These are phyloP conservation scores for Saitozyma sp. DNA, from an alignment of 768 basidiomycete species.

Conservation along the genomic window DNA sequence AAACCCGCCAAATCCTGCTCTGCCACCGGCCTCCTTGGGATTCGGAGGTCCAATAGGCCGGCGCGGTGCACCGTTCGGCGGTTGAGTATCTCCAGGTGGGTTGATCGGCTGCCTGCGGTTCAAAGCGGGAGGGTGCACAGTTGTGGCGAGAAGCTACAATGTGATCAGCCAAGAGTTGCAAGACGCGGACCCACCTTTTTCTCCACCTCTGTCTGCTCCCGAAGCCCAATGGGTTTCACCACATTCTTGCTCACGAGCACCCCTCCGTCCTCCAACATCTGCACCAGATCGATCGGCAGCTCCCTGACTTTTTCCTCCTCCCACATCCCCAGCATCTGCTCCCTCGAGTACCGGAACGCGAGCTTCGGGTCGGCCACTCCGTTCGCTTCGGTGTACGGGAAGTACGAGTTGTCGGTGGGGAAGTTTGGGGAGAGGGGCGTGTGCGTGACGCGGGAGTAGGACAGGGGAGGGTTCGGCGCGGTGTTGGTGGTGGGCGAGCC, in stretches of 20 bases:
- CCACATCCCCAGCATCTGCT: constrained; percentile 45
- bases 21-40: neutral
- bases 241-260: constrained; percentile 62
- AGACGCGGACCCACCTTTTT: constrained; percentile 68
- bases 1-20: constrained; percentile 34
- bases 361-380: constrained; percentile 18
- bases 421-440: constrained; percentile 37
- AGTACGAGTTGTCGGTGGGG: constrained; percentile 33
- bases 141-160: constrained; percentile 71
- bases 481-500: constrained; percentile 20
- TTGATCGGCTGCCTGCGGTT: neutral
- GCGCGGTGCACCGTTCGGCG: neutral
- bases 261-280: constrained; percentile 51
- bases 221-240: constrained; percentile 69
- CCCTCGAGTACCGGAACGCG: constrained; percentile 47
- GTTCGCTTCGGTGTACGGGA: constrained; percentile 29
- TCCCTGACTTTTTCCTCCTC: constrained; percentile 63
- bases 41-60: neutral
- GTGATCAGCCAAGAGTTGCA: constrained; percentile 12
- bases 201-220: constrained; percentile 78
- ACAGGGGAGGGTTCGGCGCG: constrained; percentile 22
- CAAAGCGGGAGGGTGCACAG: constrained; percentile 83
- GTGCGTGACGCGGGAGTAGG: constrained; percentile 43
- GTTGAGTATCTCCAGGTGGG: neutral
- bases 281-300: constrained; percentile 73